phyloP scores from a whole-genome alignment of 2,329 filamentous ascomycete species.

The Teratosphaeria viscida region DNA sequence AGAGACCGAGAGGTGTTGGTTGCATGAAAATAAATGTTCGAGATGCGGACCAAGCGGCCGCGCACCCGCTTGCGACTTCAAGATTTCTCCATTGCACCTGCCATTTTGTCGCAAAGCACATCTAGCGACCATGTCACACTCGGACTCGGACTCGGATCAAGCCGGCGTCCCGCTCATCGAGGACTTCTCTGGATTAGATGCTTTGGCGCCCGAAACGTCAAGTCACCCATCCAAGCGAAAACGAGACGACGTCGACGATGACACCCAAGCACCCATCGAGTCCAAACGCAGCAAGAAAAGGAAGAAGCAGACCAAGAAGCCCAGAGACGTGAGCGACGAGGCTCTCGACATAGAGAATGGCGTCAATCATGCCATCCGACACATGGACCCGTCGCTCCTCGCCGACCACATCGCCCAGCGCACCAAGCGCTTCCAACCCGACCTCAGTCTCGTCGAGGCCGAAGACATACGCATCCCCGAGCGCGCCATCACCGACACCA shows the following conservation, averaged over 20 bases:
- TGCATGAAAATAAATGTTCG: background rate
- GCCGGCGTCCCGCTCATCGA: constrained; percentile 36
- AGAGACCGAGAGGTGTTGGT: background rate
- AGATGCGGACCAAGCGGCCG: background rate
- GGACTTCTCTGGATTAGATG: constrained; percentile 25
- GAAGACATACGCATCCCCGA: constrained; percentile 77
- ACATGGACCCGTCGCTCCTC: constrained; percentile 72
- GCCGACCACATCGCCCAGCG: constrained; percentile 79
- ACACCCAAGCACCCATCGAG: constrained; percentile 15
- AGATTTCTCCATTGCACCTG: background rate
- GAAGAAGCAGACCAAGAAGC: constrained; percentile 42
- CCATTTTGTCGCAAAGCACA: background rate
- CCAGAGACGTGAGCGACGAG: constrained; percentile 46
- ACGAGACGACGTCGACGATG: constrained; percentile 22
- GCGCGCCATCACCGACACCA: constrained; percentile 68
- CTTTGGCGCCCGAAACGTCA: constrained; percentile 12
- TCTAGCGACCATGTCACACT: background rate
- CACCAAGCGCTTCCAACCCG: constrained; percentile 64
- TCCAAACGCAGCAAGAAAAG: constrained; percentile 9
- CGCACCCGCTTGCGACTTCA: background rate
- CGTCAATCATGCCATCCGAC: constrained; percentile 68
- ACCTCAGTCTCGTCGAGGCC: constrained; percentile 74
- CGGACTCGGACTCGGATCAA: constrained; percentile 24
- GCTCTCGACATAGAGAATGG: constrained; percentile 38
- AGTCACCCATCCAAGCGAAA: constrained; percentile 30